A percentile compares a stretch with the other conserved stretches of the same genome.
Evolutionary conservation across 176 grass and related monocot genomes (phyloP).

Genomic region (Aegilops longissima): DNA sequence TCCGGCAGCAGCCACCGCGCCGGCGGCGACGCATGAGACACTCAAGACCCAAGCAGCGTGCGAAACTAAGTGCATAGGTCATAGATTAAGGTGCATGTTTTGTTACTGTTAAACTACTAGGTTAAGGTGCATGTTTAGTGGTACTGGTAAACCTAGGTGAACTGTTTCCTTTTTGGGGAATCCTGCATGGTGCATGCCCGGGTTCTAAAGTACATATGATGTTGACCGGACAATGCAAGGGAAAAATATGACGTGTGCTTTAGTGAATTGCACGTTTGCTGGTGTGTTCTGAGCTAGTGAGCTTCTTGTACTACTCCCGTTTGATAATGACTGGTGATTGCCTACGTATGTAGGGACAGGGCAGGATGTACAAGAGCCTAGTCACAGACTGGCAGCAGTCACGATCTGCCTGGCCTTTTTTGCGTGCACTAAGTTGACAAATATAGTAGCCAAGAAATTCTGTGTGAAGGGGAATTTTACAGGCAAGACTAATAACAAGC

Average conservation of each 20-base stretch:
- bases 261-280: background rate
- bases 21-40: constrained; percentile 17
- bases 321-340: constrained; percentile 2
- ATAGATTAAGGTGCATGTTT: constrained; percentile 29
- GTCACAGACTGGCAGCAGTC: background rate
- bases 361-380: background rate
- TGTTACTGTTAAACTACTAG: background rate
- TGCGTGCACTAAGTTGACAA: background rate
- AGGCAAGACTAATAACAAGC: background rate
- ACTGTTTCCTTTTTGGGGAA: constrained; percentile 21
- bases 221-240: constrained; percentile 39
- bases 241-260: constrained; percentile 17
- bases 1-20: constrained; percentile 27
- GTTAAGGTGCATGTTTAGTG: constrained; percentile 35
- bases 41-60: background rate
- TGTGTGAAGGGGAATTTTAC: background rate
- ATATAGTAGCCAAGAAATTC: background rate
- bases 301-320: background rate
- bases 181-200: constrained; percentile 11
- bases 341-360: background rate
- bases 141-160: background rate
- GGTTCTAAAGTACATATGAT: constrained; percentile 38
- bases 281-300: background rate
- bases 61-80: constrained; percentile 26
- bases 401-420: background rate